A percentile compares a stretch with the other conserved stretches of the same genome.
phyloP scores from a whole-genome alignment of 257 asterid genomes.

The Lantana camara region DNA sequence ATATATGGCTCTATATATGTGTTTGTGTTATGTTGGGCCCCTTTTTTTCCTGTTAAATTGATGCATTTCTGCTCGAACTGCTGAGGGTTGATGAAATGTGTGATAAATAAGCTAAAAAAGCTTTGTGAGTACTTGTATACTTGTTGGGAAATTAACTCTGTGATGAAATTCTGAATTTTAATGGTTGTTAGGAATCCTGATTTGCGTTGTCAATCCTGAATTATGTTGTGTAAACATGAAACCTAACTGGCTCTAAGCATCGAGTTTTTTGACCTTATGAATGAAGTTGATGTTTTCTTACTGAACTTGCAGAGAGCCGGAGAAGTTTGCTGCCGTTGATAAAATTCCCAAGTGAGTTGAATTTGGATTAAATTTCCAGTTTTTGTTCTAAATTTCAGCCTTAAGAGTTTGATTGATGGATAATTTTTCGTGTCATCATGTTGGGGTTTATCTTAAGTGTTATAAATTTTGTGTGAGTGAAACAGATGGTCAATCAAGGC shows the following conservation, averaged over 20 bases:
- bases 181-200: neutral
- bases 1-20: neutral
- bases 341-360: constrained; percentile 62
- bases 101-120: neutral
- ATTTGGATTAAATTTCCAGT: neutral
- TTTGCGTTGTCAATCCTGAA: neutral
- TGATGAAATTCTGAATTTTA: neutral
- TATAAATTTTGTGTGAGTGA: constrained; percentile 37
- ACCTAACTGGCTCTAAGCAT: neutral
- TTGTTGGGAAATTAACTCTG: neutral
- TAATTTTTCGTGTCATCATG: constrained; percentile 28
- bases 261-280: neutral
- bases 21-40: neutral
- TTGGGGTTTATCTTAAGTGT: constrained; percentile 36
- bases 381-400: neutral
- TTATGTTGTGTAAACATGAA: neutral
- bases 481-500: constrained; percentile 81
- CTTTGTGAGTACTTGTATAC: neutral
- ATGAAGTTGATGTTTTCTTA: constrained; percentile 15
- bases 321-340: constrained; percentile 39
- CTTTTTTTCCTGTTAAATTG: neutral
- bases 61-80: neutral
- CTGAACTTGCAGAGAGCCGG: constrained; percentile 51
- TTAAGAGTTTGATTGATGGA: constrained; percentile 23
- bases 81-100: neutral